Percentiles rank a stretch among this genome's conserved stretches.
Conservation (phyloP, 768 basidiomycete genomes). For the Mycena chlorophos region DNA sequence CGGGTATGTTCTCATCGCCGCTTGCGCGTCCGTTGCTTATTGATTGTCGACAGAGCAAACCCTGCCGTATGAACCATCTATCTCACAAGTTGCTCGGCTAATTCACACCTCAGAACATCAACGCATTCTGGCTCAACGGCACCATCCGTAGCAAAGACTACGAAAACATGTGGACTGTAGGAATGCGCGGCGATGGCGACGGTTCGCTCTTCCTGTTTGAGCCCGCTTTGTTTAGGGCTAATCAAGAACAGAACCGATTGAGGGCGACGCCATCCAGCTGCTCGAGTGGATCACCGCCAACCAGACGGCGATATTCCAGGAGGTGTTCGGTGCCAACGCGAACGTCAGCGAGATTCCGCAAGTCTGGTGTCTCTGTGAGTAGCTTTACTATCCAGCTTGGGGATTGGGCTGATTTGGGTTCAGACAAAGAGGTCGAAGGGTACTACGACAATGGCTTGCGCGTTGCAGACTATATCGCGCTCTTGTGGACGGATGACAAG, state of each 20-base stretch:
- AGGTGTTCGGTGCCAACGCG: constrained; percentile 46
- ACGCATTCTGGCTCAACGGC: constrained; percentile 62
- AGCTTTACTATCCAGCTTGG: not conserved
- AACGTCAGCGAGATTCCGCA: constrained; percentile 58
- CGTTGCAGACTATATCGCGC: constrained; percentile 63
- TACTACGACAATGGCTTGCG: constrained; percentile 65
- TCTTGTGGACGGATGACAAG: constrained; percentile 77
- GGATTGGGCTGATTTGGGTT: not conserved
- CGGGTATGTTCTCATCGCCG: not conserved
- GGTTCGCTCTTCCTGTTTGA: constrained; percentile 26
- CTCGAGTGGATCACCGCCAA: constrained; percentile 57
- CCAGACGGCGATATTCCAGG: constrained; percentile 59
- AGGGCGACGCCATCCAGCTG: constrained; percentile 47
- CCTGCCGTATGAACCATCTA: not conserved
- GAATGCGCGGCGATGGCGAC: constrained; percentile 68
- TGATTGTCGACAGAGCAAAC: constrained; percentile 5
- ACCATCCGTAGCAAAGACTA: constrained; percentile 57
- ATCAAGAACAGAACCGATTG: constrained; percentile 39
- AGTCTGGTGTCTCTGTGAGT: constrained; percentile 53
- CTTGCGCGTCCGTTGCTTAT: not conserved
- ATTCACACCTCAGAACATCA: constrained; percentile 39
- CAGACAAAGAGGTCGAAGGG: constrained; percentile 63
- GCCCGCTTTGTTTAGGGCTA: not conserved
- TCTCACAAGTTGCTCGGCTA: not conserved
- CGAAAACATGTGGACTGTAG: constrained; percentile 66